Conservation (phyloP, 495 filamentous ascomycete genomes). For the Talaromyces adpressus region DNA sequence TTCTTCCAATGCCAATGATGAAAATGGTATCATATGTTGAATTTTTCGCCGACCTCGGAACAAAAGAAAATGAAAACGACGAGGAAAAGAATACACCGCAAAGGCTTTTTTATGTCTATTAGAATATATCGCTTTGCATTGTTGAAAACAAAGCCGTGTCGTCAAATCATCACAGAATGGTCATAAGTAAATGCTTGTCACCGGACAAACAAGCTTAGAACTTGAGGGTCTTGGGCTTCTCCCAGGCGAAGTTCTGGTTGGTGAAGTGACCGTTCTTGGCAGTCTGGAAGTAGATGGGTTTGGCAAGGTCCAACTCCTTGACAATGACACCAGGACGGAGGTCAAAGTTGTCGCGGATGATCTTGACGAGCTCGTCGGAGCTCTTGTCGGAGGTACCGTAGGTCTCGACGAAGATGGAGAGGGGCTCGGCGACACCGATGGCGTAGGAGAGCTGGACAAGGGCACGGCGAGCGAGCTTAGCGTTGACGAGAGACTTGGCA, state of each 20-base stretch:
- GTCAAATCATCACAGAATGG: constrained; percentile 28
- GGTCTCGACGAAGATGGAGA: constrained; percentile 68
- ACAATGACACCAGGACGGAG: constrained; percentile 96
- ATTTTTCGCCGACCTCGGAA: constrained; percentile 40
- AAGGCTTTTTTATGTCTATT: constrained; percentile 36
- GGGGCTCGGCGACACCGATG: constrained; percentile 96
- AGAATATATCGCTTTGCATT: constrained; percentile 44
- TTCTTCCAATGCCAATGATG: constrained; percentile 42
- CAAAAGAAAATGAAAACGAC: constrained; percentile 28
- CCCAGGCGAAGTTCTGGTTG: constrained; percentile 96
- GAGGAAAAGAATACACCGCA: constrained; percentile 16
- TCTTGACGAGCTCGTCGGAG: constrained; percentile 87
- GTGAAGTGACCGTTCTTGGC: constrained; percentile 99
- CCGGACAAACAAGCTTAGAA: constrained; percentile 48
- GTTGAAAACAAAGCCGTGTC: constrained; percentile 56
- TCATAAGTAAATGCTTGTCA: background rate
- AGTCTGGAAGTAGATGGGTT: constrained; percentile 96
- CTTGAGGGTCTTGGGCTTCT: constrained; percentile 92
- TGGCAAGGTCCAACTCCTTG: constrained; percentile 88
- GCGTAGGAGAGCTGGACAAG: constrained; percentile 98
- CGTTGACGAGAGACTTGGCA: constrained; percentile 91
- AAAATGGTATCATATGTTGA: constrained; percentile 50
- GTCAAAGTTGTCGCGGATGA: constrained; percentile 94
- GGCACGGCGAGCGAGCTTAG: constrained; percentile 81
- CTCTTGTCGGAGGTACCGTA: constrained; percentile 64